phyloP scores from a whole-genome alignment of 2,329 filamentous ascomycete genomes.

The Rhexocercosporidium sp. region DNA sequence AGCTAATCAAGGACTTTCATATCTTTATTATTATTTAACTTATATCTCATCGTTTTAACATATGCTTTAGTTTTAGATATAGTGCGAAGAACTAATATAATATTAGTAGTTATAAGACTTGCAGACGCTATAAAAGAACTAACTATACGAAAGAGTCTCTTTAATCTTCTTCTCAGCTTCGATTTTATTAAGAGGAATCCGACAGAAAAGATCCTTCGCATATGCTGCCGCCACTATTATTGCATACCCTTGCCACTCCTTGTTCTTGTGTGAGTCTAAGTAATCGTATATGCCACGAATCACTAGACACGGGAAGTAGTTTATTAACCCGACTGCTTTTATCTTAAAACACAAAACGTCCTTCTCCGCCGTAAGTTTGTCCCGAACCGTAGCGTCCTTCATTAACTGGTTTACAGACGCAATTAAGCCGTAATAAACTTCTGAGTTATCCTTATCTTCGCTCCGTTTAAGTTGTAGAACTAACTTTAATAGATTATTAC shows the following conservation, averaged over 20 bases:
- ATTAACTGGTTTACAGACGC: slow-evolving; percentile 41
- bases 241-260: slow-evolving; percentile 32
- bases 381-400: slow-evolving; percentile 26
- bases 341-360: slow-evolving; percentile 44
- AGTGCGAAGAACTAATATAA: no score
- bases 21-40: no score
- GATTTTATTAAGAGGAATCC: not conserved
- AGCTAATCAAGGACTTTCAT: no score
- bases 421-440: slow-evolving; percentile 45
- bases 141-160: no score
- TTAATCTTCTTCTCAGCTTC: not conserved
- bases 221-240: slow-evolving; percentile 32
- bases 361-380: slow-evolving; percentile 24
- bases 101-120: no score
- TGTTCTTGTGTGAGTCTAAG: slow-evolving; percentile 37
- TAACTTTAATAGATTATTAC: slow-evolving; percentile 15
- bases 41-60: no score
- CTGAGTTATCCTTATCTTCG: slow-evolving; percentile 24
- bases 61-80: no score
- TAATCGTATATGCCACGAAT: slow-evolving; percentile 46
- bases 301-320: slow-evolving; percentile 40
- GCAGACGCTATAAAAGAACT: no score
- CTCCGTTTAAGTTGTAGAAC: slow-evolving; percentile 25
- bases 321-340: slow-evolving; percentile 42
- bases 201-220: slow-evolving; percentile 30